Base-by-base conservation (phyloP, 1,139 yeast species). In the Hanseniaspora sp. region DNA sequence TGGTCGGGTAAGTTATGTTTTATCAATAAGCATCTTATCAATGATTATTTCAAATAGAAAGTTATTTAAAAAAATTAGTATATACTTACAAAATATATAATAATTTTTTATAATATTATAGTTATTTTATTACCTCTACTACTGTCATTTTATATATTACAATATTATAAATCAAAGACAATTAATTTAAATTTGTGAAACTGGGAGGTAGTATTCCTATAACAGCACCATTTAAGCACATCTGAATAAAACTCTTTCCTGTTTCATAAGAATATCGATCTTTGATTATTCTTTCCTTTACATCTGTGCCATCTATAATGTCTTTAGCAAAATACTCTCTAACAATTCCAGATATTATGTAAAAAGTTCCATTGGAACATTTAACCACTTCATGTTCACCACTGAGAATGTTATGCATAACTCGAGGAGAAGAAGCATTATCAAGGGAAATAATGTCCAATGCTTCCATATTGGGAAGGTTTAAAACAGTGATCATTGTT, bases 391-490 rank as follows among this genome's bases (percentile, higher is more conserved):
- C 18, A 31, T 43, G 37, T 9, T 43, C 37, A 15, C 46, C 46
- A 30, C 28, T 30, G 8, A 30, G 7, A 12, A 31, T n/a, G 3
- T 23, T 17, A 31, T 43, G 18, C 9, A 43, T 12, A 7, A 28
- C 17, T 41, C 34, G 4, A 23, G 23, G 23, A 23, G 18, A 11
- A 12, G 45, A 23, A 13, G 7, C 12, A 3, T 33, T 28, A 2
- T n/a, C 28, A 9, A 31, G 7, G 1, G 38, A 33, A 1, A 13
- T 18, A 11, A 51, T 31, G 38, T 39, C 48, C 13, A 37, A 18
- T 4, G 45, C 46, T 9, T 12, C 17, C 54, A 51, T 51, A 2
- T 37, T 35, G 11, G 54, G 54, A 11, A 51, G n/a, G 23, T 51
- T 31, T 11, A 51, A 18, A 1, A 51, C 35, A 13, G 45, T 38